Evolutionary conservation across 192 early-diverging fungal species (phyloP), one percentile per base, ranked within the genome.

Genomic region (Coemansia sp.): DNA sequence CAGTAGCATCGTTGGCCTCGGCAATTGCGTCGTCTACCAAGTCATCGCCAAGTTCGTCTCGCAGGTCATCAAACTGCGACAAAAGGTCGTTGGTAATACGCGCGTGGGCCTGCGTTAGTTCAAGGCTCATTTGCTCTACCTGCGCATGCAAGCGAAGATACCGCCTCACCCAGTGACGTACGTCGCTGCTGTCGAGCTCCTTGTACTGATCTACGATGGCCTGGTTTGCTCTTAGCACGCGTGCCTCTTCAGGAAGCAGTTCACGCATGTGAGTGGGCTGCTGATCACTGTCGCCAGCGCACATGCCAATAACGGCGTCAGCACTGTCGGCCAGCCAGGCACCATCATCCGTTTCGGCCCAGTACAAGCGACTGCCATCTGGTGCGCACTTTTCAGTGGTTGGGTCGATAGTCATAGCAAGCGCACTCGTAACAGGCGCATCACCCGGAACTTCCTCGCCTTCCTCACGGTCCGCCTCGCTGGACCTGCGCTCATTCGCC

Each of bases 381-480:
- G 70, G 50, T 36, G 73, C 22, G 61, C 67, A 75, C 50, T 83
- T 76, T 27, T 60, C 65, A 12, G 24, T 27, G 12, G 70, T 50
- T 11, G 69, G 64, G 15, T 62, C 67, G 3, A 72, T 47, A 4
- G 66, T 46, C 68, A 78, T 64, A 11, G 66, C 60, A 46, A 70
- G 66, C 67, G 38, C 73, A 29, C 36, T 39, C 18, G 46, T 60
- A 27, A 34, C 50, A 0, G 63, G 34, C 27, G 47, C 36, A 31
- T 76, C 72, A 13, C 72, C 69, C 1, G 66, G 72, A 8, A 77
- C 36, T 61, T 77, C 82, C 65, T 84, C 78, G 66, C 82, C 82
- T 39, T 80, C 82, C 43, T 84, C 80, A n/a, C 73, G 80, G 33
- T 78, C 77, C 0, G 71, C 60, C 43, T 78, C 69, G 44, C 43